These are phyloP conservation scores for Globisporangium carolinianum DNA, from an alignment of 352 stramenopile species.

Conservation along the genomic window DNA sequence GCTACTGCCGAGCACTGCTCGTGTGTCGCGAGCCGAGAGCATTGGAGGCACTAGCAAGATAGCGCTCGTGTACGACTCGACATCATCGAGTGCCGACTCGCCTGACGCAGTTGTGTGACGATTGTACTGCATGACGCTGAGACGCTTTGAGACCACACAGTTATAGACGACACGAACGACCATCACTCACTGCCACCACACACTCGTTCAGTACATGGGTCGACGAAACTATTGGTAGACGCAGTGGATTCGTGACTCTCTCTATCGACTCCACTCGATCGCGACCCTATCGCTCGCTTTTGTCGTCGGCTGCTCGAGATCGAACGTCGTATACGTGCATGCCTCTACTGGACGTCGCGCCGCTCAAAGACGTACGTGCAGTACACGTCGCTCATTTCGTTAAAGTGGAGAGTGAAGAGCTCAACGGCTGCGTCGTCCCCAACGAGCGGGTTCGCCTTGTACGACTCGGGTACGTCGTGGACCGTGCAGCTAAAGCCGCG, in stretches of 20 bases:
- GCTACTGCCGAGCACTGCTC: slow-evolving; percentile 46
- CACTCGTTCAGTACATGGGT: neutral
- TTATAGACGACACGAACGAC: neutral
- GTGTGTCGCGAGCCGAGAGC: slow-evolving; percentile 11
- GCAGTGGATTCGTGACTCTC: no score
- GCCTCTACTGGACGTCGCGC: slow-evolving; percentile 4
- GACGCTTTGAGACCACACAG: neutral
- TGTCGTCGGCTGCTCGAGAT: no score
- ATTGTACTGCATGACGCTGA: no score
- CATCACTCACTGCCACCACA: neutral
- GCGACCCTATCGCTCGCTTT: no score
- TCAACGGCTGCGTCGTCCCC: slow-evolving; percentile 52
- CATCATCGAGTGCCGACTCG: neutral
- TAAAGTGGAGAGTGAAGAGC: slow-evolving; percentile 84
- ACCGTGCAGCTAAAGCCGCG: slow-evolving; percentile 58
- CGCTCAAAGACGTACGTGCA: slow-evolving; percentile 81
- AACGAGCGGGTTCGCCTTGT: slow-evolving; percentile 83
- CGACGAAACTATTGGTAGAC: no score
- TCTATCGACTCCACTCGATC: no score
- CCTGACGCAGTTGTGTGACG: neutral
- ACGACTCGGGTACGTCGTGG: slow-evolving; percentile 65
- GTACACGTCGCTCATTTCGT: slow-evolving; percentile 87
- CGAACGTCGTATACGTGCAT: no score
- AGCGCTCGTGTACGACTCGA: neutral
- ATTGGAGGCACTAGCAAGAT: slow-evolving; percentile 4